These are phyloP conservation scores for Trichosporon coremiiforme DNA, from an alignment of 1,284 basidiomycete species.

Conservation along the genomic window DNA sequence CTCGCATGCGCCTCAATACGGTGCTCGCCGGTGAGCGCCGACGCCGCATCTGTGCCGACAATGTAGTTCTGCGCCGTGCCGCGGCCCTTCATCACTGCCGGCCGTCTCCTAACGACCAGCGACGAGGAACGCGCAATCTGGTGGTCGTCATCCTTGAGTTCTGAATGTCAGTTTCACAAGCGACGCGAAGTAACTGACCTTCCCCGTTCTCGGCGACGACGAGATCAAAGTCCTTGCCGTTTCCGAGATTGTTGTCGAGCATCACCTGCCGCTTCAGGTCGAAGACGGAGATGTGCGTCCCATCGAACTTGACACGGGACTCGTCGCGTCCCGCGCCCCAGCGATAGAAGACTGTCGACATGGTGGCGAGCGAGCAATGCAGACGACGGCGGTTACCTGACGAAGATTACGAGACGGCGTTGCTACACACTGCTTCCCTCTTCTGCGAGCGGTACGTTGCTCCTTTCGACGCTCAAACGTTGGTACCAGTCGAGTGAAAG, in stretches of 20 bases:
- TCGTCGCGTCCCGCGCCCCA: conserved; percentile 95
- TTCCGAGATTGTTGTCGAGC: conserved; percentile 86
- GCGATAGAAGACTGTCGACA: conserved; percentile 98
- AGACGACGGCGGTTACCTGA: neutral
- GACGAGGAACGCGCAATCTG: conserved; percentile 93
- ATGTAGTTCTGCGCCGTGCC: conserved; percentile 89
- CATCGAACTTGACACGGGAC: conserved; percentile 94
- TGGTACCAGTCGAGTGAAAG: neutral
- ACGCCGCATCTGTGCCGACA: conserved; percentile 59
- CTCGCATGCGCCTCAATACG: conserved; percentile 53
- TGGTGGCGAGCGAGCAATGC: conserved; percentile 47
- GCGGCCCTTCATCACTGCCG: conserved; percentile 75
- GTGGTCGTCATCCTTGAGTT: conserved; percentile 87
- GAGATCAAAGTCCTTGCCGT: conserved; percentile 96
- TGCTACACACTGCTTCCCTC: neutral
- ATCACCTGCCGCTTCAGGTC: conserved; percentile 99
- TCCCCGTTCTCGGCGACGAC: conserved; percentile 80
- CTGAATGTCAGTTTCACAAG: conserved; percentile 57
- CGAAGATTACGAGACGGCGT: neutral
- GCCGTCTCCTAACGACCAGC: conserved; percentile 87
- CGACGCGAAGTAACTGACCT: conserved; percentile 60
- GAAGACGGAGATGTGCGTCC: conserved; percentile 97
- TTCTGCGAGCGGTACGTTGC: too few species aligned
- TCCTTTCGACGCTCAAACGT: neutral
- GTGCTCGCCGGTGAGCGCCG: conserved; percentile 50